phyloP scores from a whole-genome alignment of 768 basidiomycete genomes.

The Phlegmacium glaucopus region DNA sequence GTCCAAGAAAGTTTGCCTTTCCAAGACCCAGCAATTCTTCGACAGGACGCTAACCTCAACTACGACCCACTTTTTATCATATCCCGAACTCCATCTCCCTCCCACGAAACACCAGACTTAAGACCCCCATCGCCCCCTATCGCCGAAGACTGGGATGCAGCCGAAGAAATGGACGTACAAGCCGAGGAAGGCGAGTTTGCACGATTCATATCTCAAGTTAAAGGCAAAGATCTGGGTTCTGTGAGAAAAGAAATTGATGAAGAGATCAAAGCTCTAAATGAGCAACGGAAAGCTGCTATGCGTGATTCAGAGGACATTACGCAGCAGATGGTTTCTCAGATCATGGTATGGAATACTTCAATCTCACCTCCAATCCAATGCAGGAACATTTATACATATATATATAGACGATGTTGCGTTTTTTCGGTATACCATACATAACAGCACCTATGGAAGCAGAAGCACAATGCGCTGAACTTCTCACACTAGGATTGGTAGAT shows the following conservation, averaged over 20 bases:
- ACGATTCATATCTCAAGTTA: constrained; percentile 88
- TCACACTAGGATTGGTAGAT: constrained; percentile 82
- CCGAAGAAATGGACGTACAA: constrained; percentile 79
- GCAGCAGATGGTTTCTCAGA: constrained; percentile 90
- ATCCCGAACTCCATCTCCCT: constrained; percentile 27
- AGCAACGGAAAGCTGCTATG: constrained; percentile 85
- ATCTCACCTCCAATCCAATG: constrained; percentile 1
- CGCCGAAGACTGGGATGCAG: constrained; percentile 65
- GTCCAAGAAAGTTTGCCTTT: no score
- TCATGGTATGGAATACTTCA: constrained; percentile 44
- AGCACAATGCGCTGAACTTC: constrained; percentile 94
- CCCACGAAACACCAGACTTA: constrained; percentile 2
- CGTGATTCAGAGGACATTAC: constrained; percentile 95
- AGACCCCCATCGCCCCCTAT: constrained; percentile 22
- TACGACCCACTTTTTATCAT: constrained; percentile 20
- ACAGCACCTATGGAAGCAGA: constrained; percentile 99
- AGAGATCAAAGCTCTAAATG: constrained; percentile 79
- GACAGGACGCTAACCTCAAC: neutral
- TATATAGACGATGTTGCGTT: constrained; percentile 75
- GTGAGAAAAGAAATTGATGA: constrained; percentile 89
- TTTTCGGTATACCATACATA: constrained; percentile 97
- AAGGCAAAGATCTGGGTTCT: constrained; percentile 77
- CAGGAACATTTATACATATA: neutral
- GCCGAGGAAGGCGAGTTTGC: constrained; percentile 89
- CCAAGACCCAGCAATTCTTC: neutral